phyloP scores from a whole-genome alignment of 2,329 filamentous ascomycete species.

The Ophiocordyceps camponoti-floridani region DNA sequence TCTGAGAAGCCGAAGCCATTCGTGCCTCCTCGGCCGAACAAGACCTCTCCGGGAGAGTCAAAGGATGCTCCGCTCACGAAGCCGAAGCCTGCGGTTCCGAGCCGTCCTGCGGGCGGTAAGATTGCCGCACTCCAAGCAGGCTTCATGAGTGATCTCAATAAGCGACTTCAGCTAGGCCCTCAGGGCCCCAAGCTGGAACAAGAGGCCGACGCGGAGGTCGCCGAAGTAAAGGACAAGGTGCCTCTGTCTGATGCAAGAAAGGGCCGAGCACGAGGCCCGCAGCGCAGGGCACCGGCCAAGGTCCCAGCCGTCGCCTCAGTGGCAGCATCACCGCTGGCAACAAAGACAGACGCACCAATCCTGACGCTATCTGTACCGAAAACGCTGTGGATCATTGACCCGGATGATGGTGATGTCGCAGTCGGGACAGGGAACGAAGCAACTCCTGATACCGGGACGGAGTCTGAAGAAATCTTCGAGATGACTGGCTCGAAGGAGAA shows the following conservation, averaged over 20 bases:
- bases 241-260: slow-evolving; percentile 84
- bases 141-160: slow-evolving; percentile 87
- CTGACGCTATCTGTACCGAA: slow-evolving; percentile 28
- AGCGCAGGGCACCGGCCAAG: slow-evolving; percentile 49
- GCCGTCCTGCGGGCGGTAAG: slow-evolving; percentile 60
- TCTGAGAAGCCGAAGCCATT: slow-evolving; percentile 40
- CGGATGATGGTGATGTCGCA: slow-evolving; percentile 25
- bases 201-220: slow-evolving; percentile 30
- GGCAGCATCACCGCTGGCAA: slow-evolving; percentile 5
- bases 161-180: slow-evolving; percentile 73
- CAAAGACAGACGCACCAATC: slow-evolving; percentile 11
- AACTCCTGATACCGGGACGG: slow-evolving; percentile 2
- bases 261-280: slow-evolving; percentile 72
- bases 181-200: slow-evolving; percentile 62
- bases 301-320: slow-evolving; percentile 18
- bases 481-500: background rate
- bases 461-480: slow-evolving; percentile 1
- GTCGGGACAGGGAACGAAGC: slow-evolving; percentile 6
- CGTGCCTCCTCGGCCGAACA: slow-evolving; percentile 45
- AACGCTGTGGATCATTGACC: slow-evolving; percentile 33
- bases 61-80: slow-evolving; percentile 34
- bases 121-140: slow-evolving; percentile 81
- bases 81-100: slow-evolving; percentile 67
- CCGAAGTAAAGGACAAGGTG: slow-evolving; percentile 47
- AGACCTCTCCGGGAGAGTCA: slow-evolving; percentile 20